A percentile compares a stretch with the other conserved stretches of the same genome.
Conservation (phyloP, 2,329 filamentous ascomycete genomes). For the Clarireedia paspali region DNA sequence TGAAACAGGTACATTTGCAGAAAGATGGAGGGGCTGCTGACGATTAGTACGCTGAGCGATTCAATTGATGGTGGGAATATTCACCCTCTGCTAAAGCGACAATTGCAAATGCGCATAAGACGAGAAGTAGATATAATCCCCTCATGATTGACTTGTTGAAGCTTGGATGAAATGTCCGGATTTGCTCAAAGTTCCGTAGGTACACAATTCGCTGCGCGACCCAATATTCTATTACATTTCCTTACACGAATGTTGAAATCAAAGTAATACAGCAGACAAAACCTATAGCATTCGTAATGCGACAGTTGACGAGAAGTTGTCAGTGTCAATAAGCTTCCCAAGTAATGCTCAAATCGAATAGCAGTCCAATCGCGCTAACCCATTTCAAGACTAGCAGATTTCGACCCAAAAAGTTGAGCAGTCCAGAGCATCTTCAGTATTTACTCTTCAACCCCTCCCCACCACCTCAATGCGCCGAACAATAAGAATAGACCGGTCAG, state of each 20-base stretch:
- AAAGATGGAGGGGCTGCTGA: slow-evolving; percentile 52
- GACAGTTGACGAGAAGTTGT: not conserved
- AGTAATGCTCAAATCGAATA: not conserved
- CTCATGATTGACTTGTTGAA: not conserved
- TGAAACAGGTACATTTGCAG: slow-evolving; percentile 65
- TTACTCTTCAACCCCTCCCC: not conserved
- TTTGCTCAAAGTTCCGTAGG: not conserved
- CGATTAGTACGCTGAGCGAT: slow-evolving; percentile 16
- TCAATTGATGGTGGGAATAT: slow-evolving; percentile 4
- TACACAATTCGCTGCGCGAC: no score
- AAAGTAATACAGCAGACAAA: no score
- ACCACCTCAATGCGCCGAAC: slow-evolving; percentile 27
- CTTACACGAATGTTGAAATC: no score
- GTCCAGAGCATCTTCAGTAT: slow-evolving; percentile 8
- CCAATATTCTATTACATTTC: no score
- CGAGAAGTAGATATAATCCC: not conserved
- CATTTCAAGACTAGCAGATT: not conserved
- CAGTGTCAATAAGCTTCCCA: not conserved
- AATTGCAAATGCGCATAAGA: slow-evolving; percentile 18
- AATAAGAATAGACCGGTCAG: slow-evolving; percentile 24
- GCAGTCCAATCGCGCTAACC: slow-evolving; percentile 10
- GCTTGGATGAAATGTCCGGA: not conserved
- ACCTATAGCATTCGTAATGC: not conserved
- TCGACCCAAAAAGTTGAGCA: slow-evolving; percentile 15
- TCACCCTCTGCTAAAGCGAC: slow-evolving; percentile 23